Evolutionary conservation across 345 rosid genomes (phyloP), one percentile per base, ranked within the genome.

Genomic region (Pistacia integerrima): DNA sequence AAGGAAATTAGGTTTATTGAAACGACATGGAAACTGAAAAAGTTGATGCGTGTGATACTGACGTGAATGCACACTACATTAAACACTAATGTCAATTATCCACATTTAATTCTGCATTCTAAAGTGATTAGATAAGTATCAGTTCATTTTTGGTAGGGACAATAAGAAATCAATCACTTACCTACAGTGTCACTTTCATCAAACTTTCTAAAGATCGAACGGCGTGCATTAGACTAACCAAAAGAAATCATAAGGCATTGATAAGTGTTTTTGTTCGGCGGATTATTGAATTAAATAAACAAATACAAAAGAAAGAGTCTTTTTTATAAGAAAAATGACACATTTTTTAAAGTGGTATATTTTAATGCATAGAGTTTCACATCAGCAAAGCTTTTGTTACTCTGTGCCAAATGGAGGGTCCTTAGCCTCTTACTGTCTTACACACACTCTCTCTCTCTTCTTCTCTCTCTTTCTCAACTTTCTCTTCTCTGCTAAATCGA

Each of bases 281-380:
- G 69, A 68, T 20, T 20, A 35, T 13, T 35, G 49, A 61, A 49
- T 5, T 46, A 14, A 16, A 17, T 13, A 58, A 20, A 38, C 11
- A 10, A 44, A 4, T 44, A 44, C 38, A 64, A 10, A 68, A 61
- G 16, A n/a, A 20, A 75, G 66, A 20, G 60, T 18, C 57, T 59
- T 63, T 58, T 58, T 70, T 78, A 62, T 30, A 55, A 35, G 82
- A 51, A 38, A 41, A 72, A 72, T 25, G 77, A 44, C 76, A 78
- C 78, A 74, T 67, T 67, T 58, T 51, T 49, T 59, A 57, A 67
- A 69, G 49, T 35, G 48, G 41, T 69, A 44, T 82, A 76, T 82
- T 85, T 86, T 84, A 85, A 80, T 78, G 85, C 88, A 68, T 68
- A 48, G 89, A 84, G 90, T 75, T 84, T 84, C 87, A 78, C 86